Conservation (phyloP, 2,329 filamentous ascomycete genomes). For the Zopfia rhizophila region DNA sequence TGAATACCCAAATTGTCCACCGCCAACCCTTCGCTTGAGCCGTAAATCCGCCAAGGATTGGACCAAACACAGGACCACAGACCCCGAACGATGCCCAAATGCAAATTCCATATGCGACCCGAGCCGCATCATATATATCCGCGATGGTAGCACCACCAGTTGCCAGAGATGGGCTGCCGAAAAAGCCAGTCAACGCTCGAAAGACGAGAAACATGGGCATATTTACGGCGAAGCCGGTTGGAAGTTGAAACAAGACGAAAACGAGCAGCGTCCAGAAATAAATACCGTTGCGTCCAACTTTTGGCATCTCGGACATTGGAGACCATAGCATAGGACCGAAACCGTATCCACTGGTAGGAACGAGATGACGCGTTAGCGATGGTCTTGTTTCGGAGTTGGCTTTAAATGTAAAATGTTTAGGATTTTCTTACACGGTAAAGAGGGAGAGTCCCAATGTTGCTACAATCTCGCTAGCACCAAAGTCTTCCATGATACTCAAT, state of each 20-base stretch:
- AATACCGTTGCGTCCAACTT: constrained; percentile 49
- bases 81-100: constrained; percentile 56
- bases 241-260: constrained; percentile 53
- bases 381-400: no score
- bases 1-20: constrained; percentile 53
- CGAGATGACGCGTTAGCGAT: no score
- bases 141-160: constrained; percentile 59
- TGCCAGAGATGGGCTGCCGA: constrained; percentile 58
- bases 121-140: constrained; percentile 56
- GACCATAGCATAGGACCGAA: constrained; percentile 49
- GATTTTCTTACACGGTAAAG: no score
- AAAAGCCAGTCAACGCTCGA: constrained; percentile 61
- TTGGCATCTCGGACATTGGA: constrained; percentile 55
- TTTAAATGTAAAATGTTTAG: no score
- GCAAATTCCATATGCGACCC: constrained; percentile 52
- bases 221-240: constrained; percentile 57
- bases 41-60: constrained; percentile 56
- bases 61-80: constrained; percentile 55
- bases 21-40: constrained; percentile 51
- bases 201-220: constrained; percentile 63
- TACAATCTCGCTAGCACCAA: constrained; percentile 52
- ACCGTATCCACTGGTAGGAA: constrained; percentile 36
- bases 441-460: constrained; percentile 60
- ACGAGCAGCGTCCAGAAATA: constrained; percentile 18
- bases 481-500: constrained; percentile 45